Base-by-base conservation (phyloP, 352 stramenopile genomes). In the Phytophthora megakarya region DNA sequence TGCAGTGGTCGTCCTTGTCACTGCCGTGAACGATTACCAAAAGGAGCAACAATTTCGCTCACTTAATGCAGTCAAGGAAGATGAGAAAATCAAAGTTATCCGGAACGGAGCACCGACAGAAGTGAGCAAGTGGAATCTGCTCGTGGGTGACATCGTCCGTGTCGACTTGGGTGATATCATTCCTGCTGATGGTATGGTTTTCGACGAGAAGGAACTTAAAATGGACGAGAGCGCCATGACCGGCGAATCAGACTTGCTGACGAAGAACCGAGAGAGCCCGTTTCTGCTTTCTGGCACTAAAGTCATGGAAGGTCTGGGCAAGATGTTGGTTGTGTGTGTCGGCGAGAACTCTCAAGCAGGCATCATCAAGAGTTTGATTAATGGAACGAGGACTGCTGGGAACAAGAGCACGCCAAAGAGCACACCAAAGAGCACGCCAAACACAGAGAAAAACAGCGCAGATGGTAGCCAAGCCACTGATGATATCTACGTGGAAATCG, bases 201-300 rank as follows among this genome's bases (percentile, higher is more conserved):
- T 97, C 47, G 73, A 88, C 35, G 80, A 78, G 22, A 90, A 90
- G 49, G 87, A 92, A 42, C 56, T 97, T 11, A 92, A 91, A 61
- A 83, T 93, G 44, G 88, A 98, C 59, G 89, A 98, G 65, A 93
- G 77, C n/a, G 75, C 85, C 22, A 75, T 98, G 52, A 98, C 92
- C 16, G 92, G 92, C 28, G 92, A 98, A 69, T 86, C 90, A 11
- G 88, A 96, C 44, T 59, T 96, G 35, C 40, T 97, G 5, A 62
- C 67, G 11, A 97, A 97, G 74, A 78, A 71, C 52, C 46, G 37
- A 11, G 73, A 85, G 10, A 81, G 90, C 54, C 86, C 88, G 2
- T 96, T 97, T 61, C 66, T 98, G 42, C 72, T 98, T 11, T 97
- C 85, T 4, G 93, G 92, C 25, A 98, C 92, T 48, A 94, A 92